Conservation (phyloP, 1,284 basidiomycete genomes). For the Tylopilus sp. region DNA sequence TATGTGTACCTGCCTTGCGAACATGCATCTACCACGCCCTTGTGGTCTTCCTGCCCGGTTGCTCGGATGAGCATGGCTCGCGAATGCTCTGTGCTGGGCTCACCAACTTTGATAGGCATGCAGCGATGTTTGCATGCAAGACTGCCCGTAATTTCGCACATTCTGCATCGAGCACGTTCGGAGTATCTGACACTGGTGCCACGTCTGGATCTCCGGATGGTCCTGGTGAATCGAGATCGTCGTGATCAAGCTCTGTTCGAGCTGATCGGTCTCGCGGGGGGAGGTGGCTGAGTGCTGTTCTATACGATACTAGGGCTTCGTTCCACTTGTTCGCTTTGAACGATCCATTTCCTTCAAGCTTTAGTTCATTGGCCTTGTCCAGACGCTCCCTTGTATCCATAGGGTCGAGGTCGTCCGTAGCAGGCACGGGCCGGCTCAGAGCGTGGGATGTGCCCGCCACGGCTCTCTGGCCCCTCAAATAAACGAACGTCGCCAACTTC, state of each 20-base stretch:
- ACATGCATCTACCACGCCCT: constrained; percentile 73
- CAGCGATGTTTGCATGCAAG: constrained; percentile 77
- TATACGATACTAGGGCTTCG: constrained; percentile 63
- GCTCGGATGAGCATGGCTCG: constrained; percentile 4
- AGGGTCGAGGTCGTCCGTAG: background rate
- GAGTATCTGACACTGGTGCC: constrained; percentile 2
- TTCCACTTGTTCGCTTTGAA: constrained; percentile 56
- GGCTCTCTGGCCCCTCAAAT: too few relatives aligned
- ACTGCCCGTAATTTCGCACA: constrained; percentile 59
- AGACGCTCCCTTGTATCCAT: constrained; percentile 40
- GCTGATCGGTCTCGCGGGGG: constrained; percentile 41
- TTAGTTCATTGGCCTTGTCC: constrained; percentile 53
- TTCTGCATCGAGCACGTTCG: constrained; percentile 38
- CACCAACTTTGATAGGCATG: constrained; percentile 75
- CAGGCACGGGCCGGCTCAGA: background rate
- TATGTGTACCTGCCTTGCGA: constrained; percentile 52
- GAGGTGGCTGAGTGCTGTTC: constrained; percentile 53
- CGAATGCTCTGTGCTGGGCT: constrained; percentile 22
- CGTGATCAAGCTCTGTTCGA: constrained; percentile 14
- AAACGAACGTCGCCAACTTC: too few relatives aligned
- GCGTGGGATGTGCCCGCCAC: constrained; percentile 3
- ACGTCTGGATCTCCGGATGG: constrained; percentile 10
- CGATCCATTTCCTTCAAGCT: constrained; percentile 54
- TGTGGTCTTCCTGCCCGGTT: constrained; percentile 59
- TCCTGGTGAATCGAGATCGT: constrained; percentile 11